phyloP scores from a whole-genome alignment of 352 stramenopile species.

The Pythium chondricola region DNA sequence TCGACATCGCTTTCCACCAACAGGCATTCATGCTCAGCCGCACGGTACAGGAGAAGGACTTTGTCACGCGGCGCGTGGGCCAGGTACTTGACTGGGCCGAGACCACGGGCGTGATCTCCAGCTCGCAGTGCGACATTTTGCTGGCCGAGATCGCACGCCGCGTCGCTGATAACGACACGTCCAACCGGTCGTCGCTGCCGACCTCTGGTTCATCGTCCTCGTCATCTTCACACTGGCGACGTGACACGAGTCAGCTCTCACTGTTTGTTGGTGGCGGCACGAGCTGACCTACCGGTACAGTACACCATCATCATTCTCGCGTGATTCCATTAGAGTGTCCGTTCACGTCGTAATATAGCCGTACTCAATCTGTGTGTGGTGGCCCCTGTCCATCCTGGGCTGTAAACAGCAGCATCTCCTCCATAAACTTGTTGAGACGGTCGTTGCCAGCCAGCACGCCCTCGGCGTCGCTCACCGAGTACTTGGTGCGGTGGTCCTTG shows the following conservation, averaged over 20 bases:
- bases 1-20: conserved; percentile 81
- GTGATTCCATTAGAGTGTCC: no score
- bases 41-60: conserved; percentile 66
- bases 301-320: no score
- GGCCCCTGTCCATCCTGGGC: no score
- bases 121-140: conserved; percentile 61
- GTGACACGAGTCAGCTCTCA: no score
- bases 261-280: no score
- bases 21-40: conserved; percentile 82
- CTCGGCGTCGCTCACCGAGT: conserved; percentile 81
- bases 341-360: no score
- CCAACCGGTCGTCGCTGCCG: conserved; percentile 5
- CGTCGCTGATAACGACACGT: conserved; percentile 33
- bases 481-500: conserved; percentile 93
- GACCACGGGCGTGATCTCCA: conserved; percentile 63
- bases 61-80: conserved; percentile 71
- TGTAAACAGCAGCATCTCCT: conserved; percentile 59
- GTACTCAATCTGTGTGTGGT: no score
- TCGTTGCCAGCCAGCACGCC: conserved; percentile 89
- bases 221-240: neutral
- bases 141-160: conserved; percentile 64
- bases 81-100: conserved; percentile 84
- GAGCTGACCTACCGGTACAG: no score
- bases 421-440: conserved; percentile 71
- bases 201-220: neutral